phyloP scores from a whole-genome alignment of 768 basidiomycete genomes.

The Boletus patriciae region DNA sequence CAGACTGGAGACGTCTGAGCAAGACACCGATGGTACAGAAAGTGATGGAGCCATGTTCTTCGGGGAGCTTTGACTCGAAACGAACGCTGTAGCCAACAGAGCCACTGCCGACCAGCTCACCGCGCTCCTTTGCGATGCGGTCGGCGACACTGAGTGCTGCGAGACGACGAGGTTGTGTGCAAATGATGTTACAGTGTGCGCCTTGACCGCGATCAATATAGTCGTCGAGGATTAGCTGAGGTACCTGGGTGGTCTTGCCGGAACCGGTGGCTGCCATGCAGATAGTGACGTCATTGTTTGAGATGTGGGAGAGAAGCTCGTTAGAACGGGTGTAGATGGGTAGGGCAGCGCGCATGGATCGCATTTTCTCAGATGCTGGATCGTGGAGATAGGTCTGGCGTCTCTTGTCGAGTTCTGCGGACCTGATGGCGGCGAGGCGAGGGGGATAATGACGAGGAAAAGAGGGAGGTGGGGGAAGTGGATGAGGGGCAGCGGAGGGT shows the following conservation, averaged over 20 bases:
- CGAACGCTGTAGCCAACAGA: conserved; percentile 91
- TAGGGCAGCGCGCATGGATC: conserved; percentile 61
- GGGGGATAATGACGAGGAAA: conserved; percentile 31
- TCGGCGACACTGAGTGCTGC: conserved; percentile 91
- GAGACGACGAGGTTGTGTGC: conserved; percentile 89
- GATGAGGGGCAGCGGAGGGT: conserved; percentile 1
- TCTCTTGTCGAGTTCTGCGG: conserved; percentile 51
- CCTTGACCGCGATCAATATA: conserved; percentile 78
- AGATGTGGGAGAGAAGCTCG: conserved; percentile 67
- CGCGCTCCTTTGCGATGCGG: conserved; percentile 87
- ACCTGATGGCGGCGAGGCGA: conserved; percentile 49
- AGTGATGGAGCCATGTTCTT: conserved; percentile 79
- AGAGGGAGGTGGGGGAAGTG: conserved; percentile 9
- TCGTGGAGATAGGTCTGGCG: conserved; percentile 61
- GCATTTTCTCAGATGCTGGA: conserved; percentile 62
- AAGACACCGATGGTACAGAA: conserved; percentile 95
- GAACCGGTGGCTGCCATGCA: conserved; percentile 90
- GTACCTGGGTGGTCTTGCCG: conserved; percentile 94
- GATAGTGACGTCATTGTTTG: conserved; percentile 79
- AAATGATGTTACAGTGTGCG: conserved; percentile 83
- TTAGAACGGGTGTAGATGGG: conserved; percentile 73
- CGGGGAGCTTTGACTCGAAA: conserved; percentile 79
- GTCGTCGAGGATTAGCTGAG: conserved; percentile 87
- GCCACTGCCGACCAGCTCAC: conserved; percentile 59
- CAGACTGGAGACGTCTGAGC: conserved; percentile 79